A percentile compares a stretch with the other conserved stretches of the same genome.
Conservation (phyloP, 1,284 basidiomycete genomes). For the Fomitopsis schrenkii region DNA sequence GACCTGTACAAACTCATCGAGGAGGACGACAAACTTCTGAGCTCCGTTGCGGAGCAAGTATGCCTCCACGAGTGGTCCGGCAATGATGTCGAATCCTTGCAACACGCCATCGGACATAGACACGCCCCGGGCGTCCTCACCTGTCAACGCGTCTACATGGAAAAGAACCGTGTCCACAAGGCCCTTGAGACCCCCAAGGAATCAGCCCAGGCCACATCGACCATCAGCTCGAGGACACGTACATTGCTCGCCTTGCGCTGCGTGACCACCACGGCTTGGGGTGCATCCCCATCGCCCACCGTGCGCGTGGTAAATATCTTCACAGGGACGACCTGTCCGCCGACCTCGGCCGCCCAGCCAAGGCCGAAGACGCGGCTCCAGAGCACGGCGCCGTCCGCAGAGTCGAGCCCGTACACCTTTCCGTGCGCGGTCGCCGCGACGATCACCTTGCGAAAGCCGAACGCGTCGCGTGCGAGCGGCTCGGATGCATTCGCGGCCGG, state of each 20-base stretch:
- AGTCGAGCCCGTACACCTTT: conserved; percentile 83
- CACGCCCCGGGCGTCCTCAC: conserved; percentile 43
- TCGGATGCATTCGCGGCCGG: conserved; percentile 33
- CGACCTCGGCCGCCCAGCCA: conserved; percentile 56
- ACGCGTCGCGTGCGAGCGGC: conserved; percentile 65
- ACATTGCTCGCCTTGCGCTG: conserved; percentile 62
- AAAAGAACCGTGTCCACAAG: conserved; percentile 70
- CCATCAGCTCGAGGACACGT: conserved; percentile 18
- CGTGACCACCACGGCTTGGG: conserved; percentile 61
- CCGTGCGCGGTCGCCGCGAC: conserved; percentile 71
- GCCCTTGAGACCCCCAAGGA: conserved; percentile 30
- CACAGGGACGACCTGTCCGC: conserved; percentile 48
- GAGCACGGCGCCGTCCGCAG: conserved; percentile 67
- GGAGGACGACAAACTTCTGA: conserved; percentile 49
- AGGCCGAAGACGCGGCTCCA: conserved; percentile 74
- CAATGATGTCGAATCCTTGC: conserved; percentile 55
- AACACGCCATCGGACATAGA: conserved; percentile 33
- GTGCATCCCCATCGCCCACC: conserved; percentile 42
- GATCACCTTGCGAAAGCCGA: conserved; percentile 86
- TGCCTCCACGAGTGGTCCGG: conserved; percentile 54
- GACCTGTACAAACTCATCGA: conserved; percentile 70
- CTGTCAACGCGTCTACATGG: conserved; percentile 78
- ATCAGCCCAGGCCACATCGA: not conserved
- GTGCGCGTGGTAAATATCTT: conserved; percentile 54
- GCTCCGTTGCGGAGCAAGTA: conserved; percentile 45